These are phyloP conservation scores for Leishmania turanica DNA, from an alignment of 208 protist species.

Conservation along the genomic window DNA sequence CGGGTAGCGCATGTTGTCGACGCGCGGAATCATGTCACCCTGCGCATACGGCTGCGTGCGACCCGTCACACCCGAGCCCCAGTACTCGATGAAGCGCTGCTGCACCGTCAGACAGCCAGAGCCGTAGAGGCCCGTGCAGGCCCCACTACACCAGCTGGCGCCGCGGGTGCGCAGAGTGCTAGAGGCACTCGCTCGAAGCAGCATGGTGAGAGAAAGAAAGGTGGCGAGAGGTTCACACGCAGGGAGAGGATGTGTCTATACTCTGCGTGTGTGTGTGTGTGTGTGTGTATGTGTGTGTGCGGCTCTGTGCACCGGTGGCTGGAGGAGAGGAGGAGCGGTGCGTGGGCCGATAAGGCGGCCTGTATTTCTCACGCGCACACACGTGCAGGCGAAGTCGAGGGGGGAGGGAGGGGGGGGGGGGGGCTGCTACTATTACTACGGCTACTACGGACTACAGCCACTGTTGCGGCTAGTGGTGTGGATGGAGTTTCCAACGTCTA, in stretches of 20 bases:
- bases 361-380: neutral
- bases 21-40: constrained; percentile 77
- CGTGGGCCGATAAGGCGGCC: neutral
- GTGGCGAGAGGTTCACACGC: neutral
- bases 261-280: neutral
- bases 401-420: too few species aligned
- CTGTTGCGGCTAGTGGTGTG: neutral
- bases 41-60: constrained; percentile 87
- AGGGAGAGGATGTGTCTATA: neutral
- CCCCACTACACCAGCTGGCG: neutral
- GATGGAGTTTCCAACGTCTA: neutral
- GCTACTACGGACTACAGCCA: neutral
- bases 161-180: constrained; percentile 21
- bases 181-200: constrained; percentile 24
- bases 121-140: neutral
- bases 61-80: constrained; percentile 67
- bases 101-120: constrained; percentile 40
- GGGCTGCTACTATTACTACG: neutral
- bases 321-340: neutral
- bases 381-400: neutral
- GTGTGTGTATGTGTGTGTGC: neutral
- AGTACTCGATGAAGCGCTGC: constrained; percentile 83
- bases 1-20: constrained; percentile 70
- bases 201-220: constrained; percentile 4
- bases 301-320: neutral